Evolutionary conservation across 257 asterid species (phyloP).

Genomic region (Plantago ovata): DNA sequence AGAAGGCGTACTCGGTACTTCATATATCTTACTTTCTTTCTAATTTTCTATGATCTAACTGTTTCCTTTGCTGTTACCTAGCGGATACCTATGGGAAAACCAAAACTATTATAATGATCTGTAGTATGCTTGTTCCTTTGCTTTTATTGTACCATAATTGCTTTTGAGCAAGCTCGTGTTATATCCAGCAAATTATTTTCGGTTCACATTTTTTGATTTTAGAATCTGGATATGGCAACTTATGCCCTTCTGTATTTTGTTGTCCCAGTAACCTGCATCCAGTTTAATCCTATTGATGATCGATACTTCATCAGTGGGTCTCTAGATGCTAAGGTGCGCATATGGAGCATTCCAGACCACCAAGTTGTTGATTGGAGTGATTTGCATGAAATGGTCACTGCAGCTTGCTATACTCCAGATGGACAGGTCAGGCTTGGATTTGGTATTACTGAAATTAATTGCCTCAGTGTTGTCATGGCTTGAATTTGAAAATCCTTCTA

Average conservation of each 20-base stretch:
- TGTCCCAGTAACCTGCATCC: constrained; percentile 91
- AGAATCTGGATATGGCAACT: constrained; percentile 17
- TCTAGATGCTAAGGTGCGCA: constrained; percentile 95
- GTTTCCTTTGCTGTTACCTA: too few species aligned
- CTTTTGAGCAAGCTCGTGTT: too few species aligned
- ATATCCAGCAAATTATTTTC: background rate
- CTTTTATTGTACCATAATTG: too few species aligned
- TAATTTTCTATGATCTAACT: too few species aligned
- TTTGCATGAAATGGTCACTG: constrained; percentile 98
- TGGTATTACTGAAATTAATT: constrained; percentile 13
- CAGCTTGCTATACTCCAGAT: constrained; percentile 98
- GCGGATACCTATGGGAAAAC: too few species aligned
- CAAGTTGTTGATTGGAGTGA: constrained; percentile 98
- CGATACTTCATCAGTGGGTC: constrained; percentile 98
- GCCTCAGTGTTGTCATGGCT: constrained; percentile 21
- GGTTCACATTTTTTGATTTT: constrained; percentile 6
- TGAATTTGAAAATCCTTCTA: constrained; percentile 4
- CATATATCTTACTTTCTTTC: too few species aligned
- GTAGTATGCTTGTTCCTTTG: too few species aligned
- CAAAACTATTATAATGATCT: too few species aligned
- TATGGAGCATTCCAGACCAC: constrained; percentile 95
- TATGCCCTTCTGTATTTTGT: constrained; percentile 29
- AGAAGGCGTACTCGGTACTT: too few species aligned
- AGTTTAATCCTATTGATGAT: constrained; percentile 96
- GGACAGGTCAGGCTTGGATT: constrained; percentile 72